Evolutionary conservation across 2,329 filamentous ascomycete genomes (phyloP).

Genomic region (Trichoderma citrinoviride): DNA sequence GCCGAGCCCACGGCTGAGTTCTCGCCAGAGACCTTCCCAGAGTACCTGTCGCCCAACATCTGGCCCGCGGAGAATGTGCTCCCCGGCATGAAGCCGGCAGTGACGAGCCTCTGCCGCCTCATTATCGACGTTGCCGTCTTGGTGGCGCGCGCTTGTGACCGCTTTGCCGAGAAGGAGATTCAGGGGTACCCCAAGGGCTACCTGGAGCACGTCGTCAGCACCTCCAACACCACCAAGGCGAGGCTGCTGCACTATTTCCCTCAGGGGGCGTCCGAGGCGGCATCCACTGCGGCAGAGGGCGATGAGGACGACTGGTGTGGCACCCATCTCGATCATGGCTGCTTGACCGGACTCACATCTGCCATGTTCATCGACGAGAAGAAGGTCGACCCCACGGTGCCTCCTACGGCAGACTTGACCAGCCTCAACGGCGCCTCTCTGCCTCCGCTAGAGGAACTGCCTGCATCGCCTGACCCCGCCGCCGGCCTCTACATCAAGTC

Average conservation of each 20-base stretch:
- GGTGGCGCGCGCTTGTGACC: constrained; percentile 87
- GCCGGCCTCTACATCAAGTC: constrained; percentile 95
- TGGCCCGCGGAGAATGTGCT: constrained; percentile 73
- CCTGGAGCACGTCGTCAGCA: constrained; percentile 80
- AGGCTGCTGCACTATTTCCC: constrained; percentile 92
- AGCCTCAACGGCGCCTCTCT: constrained; percentile 33
- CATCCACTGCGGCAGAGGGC: constrained; percentile 34
- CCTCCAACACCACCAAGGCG: constrained; percentile 86
- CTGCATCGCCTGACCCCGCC: constrained; percentile 72
- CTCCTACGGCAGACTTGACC: constrained; percentile 27
- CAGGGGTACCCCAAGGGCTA: constrained; percentile 73
- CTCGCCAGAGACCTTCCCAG: constrained; percentile 65
- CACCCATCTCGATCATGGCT: constrained; percentile 86
- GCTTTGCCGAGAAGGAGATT: constrained; percentile 77
- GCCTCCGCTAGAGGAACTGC: constrained; percentile 65
- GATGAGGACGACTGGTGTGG: constrained; percentile 91
- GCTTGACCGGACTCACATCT: constrained; percentile 87
- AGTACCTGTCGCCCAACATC: constrained; percentile 86
- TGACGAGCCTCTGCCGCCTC: constrained; percentile 73
- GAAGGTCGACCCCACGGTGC: constrained; percentile 38
- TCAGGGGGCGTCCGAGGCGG: constrained; percentile 38
- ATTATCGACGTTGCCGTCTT: constrained; percentile 88
- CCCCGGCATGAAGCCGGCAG: constrained; percentile 69
- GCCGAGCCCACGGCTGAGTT: constrained; percentile 59
- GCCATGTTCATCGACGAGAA: constrained; percentile 94